Conservation (phyloP, 768 basidiomycete species). For the Infundibulicybe gibba region DNA sequence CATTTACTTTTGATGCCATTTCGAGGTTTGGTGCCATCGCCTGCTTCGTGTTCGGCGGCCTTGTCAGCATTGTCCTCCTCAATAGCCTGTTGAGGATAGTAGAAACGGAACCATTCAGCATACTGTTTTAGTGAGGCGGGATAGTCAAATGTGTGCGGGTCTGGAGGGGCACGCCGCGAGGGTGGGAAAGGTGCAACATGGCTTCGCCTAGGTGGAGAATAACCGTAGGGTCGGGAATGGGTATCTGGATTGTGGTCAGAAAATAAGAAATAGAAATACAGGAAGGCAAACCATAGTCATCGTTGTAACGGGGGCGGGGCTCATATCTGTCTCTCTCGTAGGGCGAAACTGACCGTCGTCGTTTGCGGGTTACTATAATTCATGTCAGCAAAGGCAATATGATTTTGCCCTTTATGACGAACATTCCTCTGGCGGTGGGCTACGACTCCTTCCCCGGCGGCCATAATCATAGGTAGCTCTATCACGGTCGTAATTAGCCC, state of each 20-base stretch:
- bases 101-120: slow-evolving; percentile 84
- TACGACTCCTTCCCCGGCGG: slow-evolving; percentile 74
- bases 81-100: slow-evolving; percentile 67
- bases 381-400: slow-evolving; percentile 8
- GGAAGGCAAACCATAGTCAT: slow-evolving; percentile 68
- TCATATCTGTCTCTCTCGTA: slow-evolving; percentile 84
- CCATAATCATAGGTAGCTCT: slow-evolving; percentile 64
- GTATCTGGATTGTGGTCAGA: slow-evolving; percentile 39
- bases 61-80: slow-evolving; percentile 86
- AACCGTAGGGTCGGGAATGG: slow-evolving; percentile 62
- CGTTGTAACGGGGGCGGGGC: slow-evolving; percentile 75
- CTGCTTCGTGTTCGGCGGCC: slow-evolving; percentile 79
- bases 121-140: slow-evolving; percentile 81
- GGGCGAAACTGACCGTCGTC: slow-evolving; percentile 76
- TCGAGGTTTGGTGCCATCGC: slow-evolving; percentile 77
- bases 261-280: slow-evolving; percentile 8
- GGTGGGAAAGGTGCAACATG: slow-evolving; percentile 45
- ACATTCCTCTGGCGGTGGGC: slow-evolving; percentile 71
- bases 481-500: slow-evolving; percentile 66
- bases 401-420: slow-evolving; percentile 8
- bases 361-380: slow-evolving; percentile 59
- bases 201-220: slow-evolving; percentile 63
- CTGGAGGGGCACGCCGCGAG: slow-evolving; percentile 62
- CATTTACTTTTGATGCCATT: slow-evolving; percentile 82
- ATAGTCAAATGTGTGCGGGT: slow-evolving; percentile 80